Evolutionary conservation across 768 basidiomycete species (phyloP), one percentile per base, ranked within the genome.

Genomic region (Naganishia kalamii): DNA sequence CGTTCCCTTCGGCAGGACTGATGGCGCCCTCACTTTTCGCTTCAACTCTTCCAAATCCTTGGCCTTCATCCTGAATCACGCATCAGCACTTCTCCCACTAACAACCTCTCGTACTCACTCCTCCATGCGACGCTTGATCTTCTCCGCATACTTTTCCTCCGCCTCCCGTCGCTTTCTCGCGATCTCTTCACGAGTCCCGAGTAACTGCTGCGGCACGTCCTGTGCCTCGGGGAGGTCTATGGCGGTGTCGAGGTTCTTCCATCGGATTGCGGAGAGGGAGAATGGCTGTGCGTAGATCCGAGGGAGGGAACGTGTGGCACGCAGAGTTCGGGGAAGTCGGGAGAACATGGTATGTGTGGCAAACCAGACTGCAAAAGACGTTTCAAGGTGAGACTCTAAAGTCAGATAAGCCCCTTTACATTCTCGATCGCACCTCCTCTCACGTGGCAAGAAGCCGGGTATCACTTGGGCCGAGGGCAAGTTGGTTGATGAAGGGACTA

Each of bases 51-150:
- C 79, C 0, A 83, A 70, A 60, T 75, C 75, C 21, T 66, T 50
- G 21, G 80, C 76, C 19, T 57, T 57, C 54, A 57, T 57, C 54
- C 54, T 57, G 82, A 83, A 60, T 8, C 48, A 15, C 29, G 46
- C 70, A 48, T 51, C 63, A 62, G 19, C 10, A n/a, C 11, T 19
- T 25, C 59, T 17, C 41, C 30, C 44, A 10, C 59, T 32, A 19
- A 27, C n/a, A 6, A 21, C 6, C 2, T n/a, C n/a, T n/a, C n/a
- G n/a, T 48, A 78, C 84, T 82, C 80, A 90, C 89, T 85, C 81
- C 73, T 84, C 78, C 44, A 88, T 86, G 70, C 80, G 83, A 70
- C 82, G 80, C 48, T 81, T 83, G 40, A 93, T 77, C 73, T 88
- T 88, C 65, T 87, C 84, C 15, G 85, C 83, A 73, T 92, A 92